These are phyloP conservation scores for Brassica juncea DNA, from an alignment of 345 rosid genomes.

Conservation along the genomic window DNA sequence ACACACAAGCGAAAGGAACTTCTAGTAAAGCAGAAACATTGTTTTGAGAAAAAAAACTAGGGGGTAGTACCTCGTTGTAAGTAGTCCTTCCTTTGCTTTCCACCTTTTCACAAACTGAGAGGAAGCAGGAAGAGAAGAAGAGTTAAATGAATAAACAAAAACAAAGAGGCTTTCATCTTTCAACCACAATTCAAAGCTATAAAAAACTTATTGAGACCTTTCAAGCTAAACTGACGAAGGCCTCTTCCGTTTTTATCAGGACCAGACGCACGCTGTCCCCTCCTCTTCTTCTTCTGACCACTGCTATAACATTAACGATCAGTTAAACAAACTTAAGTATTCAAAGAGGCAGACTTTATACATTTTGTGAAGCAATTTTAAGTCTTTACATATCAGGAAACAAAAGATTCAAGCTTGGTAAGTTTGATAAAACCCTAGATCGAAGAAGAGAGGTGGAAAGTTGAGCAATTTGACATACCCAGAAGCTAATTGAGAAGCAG, in stretches of 20 bases:
- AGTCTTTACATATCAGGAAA: constrained; percentile 7
- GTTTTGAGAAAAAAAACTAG: constrained; percentile 27
- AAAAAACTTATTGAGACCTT: constrained; percentile 53
- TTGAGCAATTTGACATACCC: constrained; percentile 49
- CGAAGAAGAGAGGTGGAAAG: background rate
- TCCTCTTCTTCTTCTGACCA: constrained; percentile 56
- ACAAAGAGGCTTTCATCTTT: background rate
- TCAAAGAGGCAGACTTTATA: background rate
- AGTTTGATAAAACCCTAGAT: constrained; percentile 18
- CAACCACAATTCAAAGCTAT: constrained; percentile 5
- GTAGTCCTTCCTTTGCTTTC: constrained; percentile 99
- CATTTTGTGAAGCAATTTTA: background rate
- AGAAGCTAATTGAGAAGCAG: constrained; percentile 74
- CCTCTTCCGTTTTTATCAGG: constrained; percentile 98
- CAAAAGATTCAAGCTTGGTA: background rate
- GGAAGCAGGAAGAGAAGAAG: constrained; percentile 21
- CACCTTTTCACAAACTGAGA: constrained; percentile 92
- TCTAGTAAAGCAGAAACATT: too few relatives aligned
- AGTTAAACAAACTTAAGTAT: background rate
- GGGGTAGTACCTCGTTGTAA: constrained; percentile 78
- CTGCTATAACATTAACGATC: constrained; percentile 38
- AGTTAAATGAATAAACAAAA: background rate
- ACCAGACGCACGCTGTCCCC: constrained; percentile 84
- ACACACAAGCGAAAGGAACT: too few relatives aligned
- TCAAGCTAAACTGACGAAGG: constrained; percentile 98